Evolutionary conservation across 1,139 yeast species (phyloP).

Genomic region (Pichia sp.): DNA sequence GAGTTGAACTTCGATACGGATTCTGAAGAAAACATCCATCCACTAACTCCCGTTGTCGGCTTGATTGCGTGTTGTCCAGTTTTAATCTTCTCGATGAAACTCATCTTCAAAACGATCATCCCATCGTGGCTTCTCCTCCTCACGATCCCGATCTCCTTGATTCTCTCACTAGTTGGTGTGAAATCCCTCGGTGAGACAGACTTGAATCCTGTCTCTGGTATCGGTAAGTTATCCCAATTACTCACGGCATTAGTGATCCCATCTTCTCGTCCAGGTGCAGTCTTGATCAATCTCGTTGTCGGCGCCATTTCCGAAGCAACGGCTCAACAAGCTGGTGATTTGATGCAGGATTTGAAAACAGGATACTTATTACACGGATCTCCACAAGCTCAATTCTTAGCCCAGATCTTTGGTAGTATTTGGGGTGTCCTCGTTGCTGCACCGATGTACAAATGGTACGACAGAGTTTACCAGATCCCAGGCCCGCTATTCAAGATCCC

Average conservation of each 20-base stretch:
- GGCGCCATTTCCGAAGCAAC: slow-evolving; percentile 99
- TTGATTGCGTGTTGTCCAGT: slow-evolving; percentile 60
- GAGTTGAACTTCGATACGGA: slow-evolving; percentile 25
- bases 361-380: slow-evolving; percentile 93
- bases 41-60: slow-evolving; percentile 47
- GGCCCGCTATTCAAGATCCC: slow-evolving; percentile 81
- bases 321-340: slow-evolving; percentile 98
- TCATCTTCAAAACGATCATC: slow-evolving; percentile 66
- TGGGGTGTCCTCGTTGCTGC: slow-evolving; percentile 83
- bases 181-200: slow-evolving; percentile 97
- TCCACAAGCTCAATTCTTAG: slow-evolving; percentile 87
- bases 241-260: slow-evolving; percentile 86
- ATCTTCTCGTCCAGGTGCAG: slow-evolving; percentile 64
- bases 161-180: slow-evolving; percentile 83
- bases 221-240: slow-evolving; percentile 90
- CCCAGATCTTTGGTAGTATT: slow-evolving; percentile 82
- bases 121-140: slow-evolving; percentile 68
- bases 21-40: slow-evolving; percentile 20
- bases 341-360: slow-evolving; percentile 96
- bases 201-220: slow-evolving; percentile 94
- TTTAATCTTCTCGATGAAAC: slow-evolving; percentile 62
- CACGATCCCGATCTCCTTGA: slow-evolving; percentile 72
- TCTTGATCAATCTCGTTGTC: slow-evolving; percentile 82
- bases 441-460: slow-evolving; percentile 79
- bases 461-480: slow-evolving; percentile 80